Evolutionary conservation across 2,329 filamentous ascomycete genomes (phyloP), one percentile per base, ranked within the genome.

Genomic region (Sporothrix schenckii): DNA sequence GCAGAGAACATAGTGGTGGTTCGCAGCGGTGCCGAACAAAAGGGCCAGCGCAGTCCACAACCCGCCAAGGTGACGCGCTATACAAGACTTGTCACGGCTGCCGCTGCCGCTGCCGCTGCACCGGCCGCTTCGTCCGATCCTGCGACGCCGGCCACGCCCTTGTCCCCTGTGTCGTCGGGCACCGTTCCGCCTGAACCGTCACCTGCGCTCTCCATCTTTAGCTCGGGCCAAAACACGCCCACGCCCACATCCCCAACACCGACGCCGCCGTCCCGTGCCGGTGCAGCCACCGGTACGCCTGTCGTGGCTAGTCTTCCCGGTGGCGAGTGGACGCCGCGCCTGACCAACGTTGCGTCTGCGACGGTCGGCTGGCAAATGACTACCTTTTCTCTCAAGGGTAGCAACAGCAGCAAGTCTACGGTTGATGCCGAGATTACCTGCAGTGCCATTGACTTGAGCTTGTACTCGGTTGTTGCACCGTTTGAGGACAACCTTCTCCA

Each of bases 1-100:
- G 93, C 93, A 24, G 94, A 97, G 79, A 86, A 85, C 19, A 82
- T 97, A 52, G 84, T 96, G 34, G 85, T 97, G 2, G 84, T 97
- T 61, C 85, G 88, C 47, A 91, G 90, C 75, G 93, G 92, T 0
- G 79, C 88, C n/a, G 68, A 68, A 1, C 54, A 67, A 16, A 27
- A 6, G 54, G 24, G 67, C 30, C 47, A 66, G 27, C 67, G 65
- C 39, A 87, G 91, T 72, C 84, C 84, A 7, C 80, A 82, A 44
- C 79, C 80, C 14, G 77, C 83, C 24, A 74, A 78, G 9, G 76
- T 88, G 19, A 78, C 76, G 58, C 83, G 86, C 56, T 85, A 82
- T 71, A 80, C 78, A 4, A 13, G 72, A n/a, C 34, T 71, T 1
- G 69, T 69, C 5, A 21, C 61, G n/a, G 50, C 60, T 10, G 49